phyloP scores from a whole-genome alignment of 1,139 yeast species.

The Sugiyamaella neomexicana region DNA sequence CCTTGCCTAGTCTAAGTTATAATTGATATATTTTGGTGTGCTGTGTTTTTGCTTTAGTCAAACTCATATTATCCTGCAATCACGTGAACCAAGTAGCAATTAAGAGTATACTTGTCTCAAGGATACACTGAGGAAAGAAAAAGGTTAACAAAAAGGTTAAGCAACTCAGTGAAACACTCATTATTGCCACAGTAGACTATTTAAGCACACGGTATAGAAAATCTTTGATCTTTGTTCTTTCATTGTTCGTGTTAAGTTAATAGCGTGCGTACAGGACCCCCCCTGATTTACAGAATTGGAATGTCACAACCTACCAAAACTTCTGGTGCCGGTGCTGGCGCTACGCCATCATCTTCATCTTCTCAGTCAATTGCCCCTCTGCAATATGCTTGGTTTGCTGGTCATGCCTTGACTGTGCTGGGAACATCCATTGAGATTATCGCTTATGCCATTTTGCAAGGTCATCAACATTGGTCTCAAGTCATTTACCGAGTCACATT shows the following conservation, averaged over 20 bases:
- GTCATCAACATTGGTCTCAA: conserved; percentile 31
- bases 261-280: not conserved
- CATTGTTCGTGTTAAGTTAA: not conserved
- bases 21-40: not conserved
- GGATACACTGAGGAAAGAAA: no score
- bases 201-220: not conserved
- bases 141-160: not conserved
- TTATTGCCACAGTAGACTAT: not conserved
- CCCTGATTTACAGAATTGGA: not conserved
- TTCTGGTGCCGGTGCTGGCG: not conserved
- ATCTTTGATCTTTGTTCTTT: not conserved
- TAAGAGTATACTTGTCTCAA: not conserved
- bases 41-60: no score
- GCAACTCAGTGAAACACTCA: not conserved
- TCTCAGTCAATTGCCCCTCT: conserved; percentile 3
- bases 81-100: not conserved
- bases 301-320: not conserved
- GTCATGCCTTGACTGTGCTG: conserved; percentile 28
- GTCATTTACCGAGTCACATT: conserved; percentile 58
- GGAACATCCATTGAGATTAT: conserved; percentile 26
- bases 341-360: not conserved
- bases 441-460: conserved; percentile 27
- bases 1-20: no score
- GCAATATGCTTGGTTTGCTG: conserved; percentile 25
- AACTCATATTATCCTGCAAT: no score